Evolutionary conservation across 2,329 filamentous ascomycete genomes (phyloP), one percentile per base, ranked within the genome.

Genomic region (Trichoderma breve): DNA sequence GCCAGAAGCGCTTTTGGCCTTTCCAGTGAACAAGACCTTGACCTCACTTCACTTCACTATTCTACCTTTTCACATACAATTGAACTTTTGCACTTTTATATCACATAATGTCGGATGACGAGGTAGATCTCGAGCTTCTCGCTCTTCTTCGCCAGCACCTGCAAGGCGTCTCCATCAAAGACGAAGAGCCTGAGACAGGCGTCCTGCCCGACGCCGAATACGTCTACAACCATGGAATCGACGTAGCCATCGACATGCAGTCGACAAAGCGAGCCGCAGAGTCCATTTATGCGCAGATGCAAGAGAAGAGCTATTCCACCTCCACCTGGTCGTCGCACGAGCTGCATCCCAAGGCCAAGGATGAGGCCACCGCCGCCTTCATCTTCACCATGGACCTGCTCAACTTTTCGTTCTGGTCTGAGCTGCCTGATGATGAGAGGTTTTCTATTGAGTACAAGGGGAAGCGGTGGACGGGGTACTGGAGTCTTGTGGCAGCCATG

Each of bases 341-440:
- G 79, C 85, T 99, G 51, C 96, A 99, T 78, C 96, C 96, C 1
- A 92, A 95, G 80, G 78, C 88, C 55, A 94, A 94, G 78, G 91
- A 97, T 78, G 92, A 93, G 78, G 87, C 82, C 65, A 95, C 94
- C 0, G 89, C 97, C 26, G 91, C 93, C 74, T 98, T 99, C 80
- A 95, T 99, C 77, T 98, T 99, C 80, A 94, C 93, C 24, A 97
- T 99, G 94, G 96, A 99, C 80, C 82, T 99, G 32, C 84, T 99
- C 65, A 99, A 99, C 80, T 99, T 98, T 79, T 97, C 92, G 26
- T 99, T 99, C 81, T 99, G 96, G 96, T 97, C 93, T 15, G 91
- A 93, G 67, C 79, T 82, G 58, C 81, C 85, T 0, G 90, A 92
- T 12, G 86, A 90, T 6, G 90, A 95, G 76, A 87, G 94, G 12